A percentile compares a stretch with the other conserved stretches of the same genome.
phyloP scores from a whole-genome alignment of 306 rosid species.

The Glycine soja region DNA sequence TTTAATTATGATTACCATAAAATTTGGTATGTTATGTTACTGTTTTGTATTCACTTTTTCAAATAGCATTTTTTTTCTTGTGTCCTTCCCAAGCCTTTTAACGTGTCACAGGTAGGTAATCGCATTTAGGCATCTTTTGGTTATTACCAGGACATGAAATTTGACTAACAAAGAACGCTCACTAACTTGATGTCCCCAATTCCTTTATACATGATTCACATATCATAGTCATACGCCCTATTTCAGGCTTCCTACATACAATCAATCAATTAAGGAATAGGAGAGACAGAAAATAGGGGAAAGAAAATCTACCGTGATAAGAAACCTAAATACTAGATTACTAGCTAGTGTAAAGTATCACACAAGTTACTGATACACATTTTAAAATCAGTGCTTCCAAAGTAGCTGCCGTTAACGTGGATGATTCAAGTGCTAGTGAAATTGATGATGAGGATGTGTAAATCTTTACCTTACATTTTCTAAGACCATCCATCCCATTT shows the following conservation, averaged over 20 bases:
- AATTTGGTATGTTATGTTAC: neutral
- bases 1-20: neutral
- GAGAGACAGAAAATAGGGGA: no score
- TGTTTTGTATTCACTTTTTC: neutral
- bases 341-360: neutral
- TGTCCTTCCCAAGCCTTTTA: constrained; percentile 18
- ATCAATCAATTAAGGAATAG: neutral
- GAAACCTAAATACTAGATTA: neutral
- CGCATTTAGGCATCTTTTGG: neutral
- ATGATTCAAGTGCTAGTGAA: constrained; percentile 55
- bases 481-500: constrained; percentile 28
- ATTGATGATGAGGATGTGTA: constrained; percentile 45
- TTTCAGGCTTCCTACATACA: neutral
- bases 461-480: constrained; percentile 9
- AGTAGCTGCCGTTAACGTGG: constrained; percentile 69
- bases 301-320: neutral
- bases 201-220: neutral
- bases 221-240: neutral
- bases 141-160: neutral
- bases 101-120: constrained; percentile 7
- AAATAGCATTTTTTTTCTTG: constrained; percentile 3
- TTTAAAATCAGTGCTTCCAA: constrained; percentile 61
- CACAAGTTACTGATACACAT: neutral
- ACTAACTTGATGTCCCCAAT: neutral
- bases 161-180: neutral